A percentile compares a stretch with the other conserved stretches of the same genome.
Conservation (phyloP, 805 yeast species). For the Lipomyces sp. region DNA sequence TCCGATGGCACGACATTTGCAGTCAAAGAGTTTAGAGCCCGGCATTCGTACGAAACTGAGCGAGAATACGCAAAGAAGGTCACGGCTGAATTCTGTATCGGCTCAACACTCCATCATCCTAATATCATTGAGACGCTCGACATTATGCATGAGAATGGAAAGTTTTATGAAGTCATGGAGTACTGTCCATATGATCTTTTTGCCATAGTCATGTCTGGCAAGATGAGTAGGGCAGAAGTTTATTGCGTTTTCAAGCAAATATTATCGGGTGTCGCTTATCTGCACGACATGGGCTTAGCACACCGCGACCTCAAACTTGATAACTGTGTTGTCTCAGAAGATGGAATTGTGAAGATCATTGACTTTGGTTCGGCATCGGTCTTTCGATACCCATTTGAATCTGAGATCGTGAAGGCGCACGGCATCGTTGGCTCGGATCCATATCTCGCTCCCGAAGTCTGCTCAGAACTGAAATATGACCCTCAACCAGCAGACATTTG, state of each 20-base stretch:
- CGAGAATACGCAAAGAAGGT: constrained; percentile 78
- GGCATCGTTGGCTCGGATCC: constrained; percentile 98
- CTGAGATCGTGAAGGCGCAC: constrained; percentile 64
- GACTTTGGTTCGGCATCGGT: constrained; percentile 94
- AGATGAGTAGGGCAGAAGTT: constrained; percentile 71
- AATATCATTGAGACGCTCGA: constrained; percentile 84
- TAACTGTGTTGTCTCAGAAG: constrained; percentile 79
- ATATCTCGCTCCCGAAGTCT: constrained; percentile 90
- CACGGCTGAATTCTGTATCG: constrained; percentile 79
- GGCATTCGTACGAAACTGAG: constrained; percentile 63
- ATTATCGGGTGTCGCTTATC: constrained; percentile 69
- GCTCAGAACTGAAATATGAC: constrained; percentile 65
- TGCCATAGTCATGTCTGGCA: constrained; percentile 87
- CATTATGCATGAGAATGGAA: constrained; percentile 67
- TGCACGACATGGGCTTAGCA: constrained; percentile 84
- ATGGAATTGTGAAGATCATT: constrained; percentile 81
- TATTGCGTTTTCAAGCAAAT: constrained; percentile 85
- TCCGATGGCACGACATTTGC: constrained; percentile 72
- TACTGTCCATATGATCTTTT: constrained; percentile 91
- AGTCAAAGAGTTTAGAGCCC: constrained; percentile 80
- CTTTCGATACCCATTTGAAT: constrained; percentile 68
- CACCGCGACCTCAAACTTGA: constrained; percentile 93
- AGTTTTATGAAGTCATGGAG: constrained; percentile 83
- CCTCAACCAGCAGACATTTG: constrained; percentile 89
- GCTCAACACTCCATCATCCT: constrained; percentile 75